Percentiles rank a stretch among this genome's conserved stretches.
Evolutionary conservation across 2,329 filamentous ascomycete genomes (phyloP).

Genomic region (Pyrenophora tritici-repentis): DNA sequence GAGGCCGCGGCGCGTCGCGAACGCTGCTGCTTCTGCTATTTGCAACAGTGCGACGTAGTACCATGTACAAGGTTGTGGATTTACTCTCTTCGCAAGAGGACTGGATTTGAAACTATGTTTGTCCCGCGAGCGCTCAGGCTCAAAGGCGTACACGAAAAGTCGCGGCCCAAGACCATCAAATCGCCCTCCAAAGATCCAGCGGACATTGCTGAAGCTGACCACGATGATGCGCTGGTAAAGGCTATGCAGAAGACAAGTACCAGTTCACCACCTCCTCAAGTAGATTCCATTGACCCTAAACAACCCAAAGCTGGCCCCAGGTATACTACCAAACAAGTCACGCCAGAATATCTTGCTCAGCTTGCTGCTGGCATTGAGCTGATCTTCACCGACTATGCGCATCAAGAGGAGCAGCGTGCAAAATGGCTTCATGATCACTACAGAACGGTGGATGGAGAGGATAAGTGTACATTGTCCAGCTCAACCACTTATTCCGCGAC

Average conservation of each 20-base stretch:
- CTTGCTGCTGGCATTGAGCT: conserved; percentile 40
- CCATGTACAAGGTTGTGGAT: neutral
- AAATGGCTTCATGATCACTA: conserved; percentile 36
- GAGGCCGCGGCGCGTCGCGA: conserved; percentile 6
- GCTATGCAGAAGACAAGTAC: conserved; percentile 33
- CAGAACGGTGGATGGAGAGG: conserved; percentile 29
- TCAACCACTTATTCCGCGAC: neutral
- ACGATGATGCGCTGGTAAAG: conserved; percentile 30
- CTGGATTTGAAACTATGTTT: conserved; percentile 29
- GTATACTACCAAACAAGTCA: conserved; percentile 26
- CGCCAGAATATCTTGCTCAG: conserved; percentile 36
- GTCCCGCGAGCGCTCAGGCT: conserved; percentile 41
- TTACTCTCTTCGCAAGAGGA: neutral
- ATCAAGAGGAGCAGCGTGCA: conserved; percentile 31
- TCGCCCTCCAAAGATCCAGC: conserved; percentile 1
- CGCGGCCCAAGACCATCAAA: conserved; percentile 14
- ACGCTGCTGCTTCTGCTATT: neutral
- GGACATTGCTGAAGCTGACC: conserved; percentile 11
- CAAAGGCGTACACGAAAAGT: conserved; percentile 34
- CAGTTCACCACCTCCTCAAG: conserved; percentile 20
- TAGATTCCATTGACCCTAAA: conserved; percentile 17
- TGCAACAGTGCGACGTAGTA: neutral
- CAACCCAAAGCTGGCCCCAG: conserved; percentile 21
- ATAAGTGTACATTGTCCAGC: conserved; percentile 25
- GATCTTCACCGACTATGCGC: conserved; percentile 46